Conservation (phyloP, 2,329 filamentous ascomycete genomes). For the Colletotrichum sublineola region DNA sequence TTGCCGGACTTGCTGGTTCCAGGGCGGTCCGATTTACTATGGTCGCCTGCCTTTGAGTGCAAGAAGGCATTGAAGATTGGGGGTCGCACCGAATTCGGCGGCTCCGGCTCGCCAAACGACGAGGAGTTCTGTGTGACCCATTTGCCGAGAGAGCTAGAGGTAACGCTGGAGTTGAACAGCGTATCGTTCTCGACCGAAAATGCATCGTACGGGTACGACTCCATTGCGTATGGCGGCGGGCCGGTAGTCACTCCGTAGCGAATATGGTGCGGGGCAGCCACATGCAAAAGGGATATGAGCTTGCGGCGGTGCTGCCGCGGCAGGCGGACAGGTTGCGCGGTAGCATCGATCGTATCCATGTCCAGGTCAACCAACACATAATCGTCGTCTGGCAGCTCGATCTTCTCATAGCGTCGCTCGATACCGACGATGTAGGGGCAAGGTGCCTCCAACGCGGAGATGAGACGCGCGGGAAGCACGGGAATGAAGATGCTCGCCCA, state of each 20-base stretch:
- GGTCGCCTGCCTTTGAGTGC: constrained; percentile 75
- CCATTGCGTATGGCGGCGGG: constrained; percentile 91
- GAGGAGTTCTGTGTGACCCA: constrained; percentile 92
- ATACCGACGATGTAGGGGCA: constrained; percentile 98
- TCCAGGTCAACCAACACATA: constrained; percentile 96
- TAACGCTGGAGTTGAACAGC: constrained; percentile 80
- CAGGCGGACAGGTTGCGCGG: constrained; percentile 79
- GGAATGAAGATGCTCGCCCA: constrained; percentile 97
- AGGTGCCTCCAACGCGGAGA: constrained; percentile 92
- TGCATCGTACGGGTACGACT: constrained; percentile 90
- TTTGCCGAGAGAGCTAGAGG: constrained; percentile 81
- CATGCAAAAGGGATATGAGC: constrained; percentile 86
- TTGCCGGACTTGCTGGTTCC: constrained; percentile 77
- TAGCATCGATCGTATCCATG: constrained; percentile 89
- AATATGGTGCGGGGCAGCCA: constrained; percentile 90
- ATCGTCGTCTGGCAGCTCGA: constrained; percentile 92
- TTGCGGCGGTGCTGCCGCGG: constrained; percentile 93
- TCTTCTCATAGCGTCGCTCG: constrained; percentile 88
- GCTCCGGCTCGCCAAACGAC: constrained; percentile 80
- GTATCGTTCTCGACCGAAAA: constrained; percentile 89
- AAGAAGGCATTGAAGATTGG: constrained; percentile 94
- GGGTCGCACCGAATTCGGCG: constrained; percentile 63
- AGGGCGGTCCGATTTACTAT: constrained; percentile 78
- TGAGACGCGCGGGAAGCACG: constrained; percentile 85
- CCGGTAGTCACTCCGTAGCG: constrained; percentile 89